Conservation (phyloP, 306 rosid species). For the Glycyrrhiza uralensis region DNA sequence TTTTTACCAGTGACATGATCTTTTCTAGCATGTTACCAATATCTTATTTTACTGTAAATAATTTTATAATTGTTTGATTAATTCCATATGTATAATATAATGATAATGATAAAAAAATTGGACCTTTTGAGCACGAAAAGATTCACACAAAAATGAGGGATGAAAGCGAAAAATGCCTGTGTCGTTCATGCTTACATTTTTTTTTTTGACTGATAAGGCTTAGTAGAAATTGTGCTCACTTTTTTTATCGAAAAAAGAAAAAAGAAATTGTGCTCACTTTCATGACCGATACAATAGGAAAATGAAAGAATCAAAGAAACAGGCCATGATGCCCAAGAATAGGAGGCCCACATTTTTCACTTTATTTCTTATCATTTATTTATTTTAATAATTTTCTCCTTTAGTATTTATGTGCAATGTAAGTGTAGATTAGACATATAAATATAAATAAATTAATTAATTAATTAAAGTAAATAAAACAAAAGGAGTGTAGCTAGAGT, state of each 20-base stretch:
- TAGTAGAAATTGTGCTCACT: no score
- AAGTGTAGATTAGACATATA: neutral
- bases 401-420: neutral
- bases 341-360: neutral
- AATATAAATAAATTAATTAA: no score
- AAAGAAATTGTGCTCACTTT: neutral
- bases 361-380: neutral
- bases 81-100: neutral
- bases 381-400: neutral
- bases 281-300: neutral
- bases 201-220: no score
- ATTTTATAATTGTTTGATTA: neutral
- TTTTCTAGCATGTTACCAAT: neutral
- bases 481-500: neutral
- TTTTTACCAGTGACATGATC: slow-evolving; percentile 11
- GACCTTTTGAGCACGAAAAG: neutral
- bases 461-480: no score
- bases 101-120: neutral
- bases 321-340: neutral
- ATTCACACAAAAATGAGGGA: neutral
- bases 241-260: no score
- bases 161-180: no score
- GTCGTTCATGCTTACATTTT: no score
- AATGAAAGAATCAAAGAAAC: no score
- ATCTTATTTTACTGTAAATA: neutral